phyloP scores from a whole-genome alignment of 2,329 filamentous ascomycete species.

The Ophiostoma ips region DNA sequence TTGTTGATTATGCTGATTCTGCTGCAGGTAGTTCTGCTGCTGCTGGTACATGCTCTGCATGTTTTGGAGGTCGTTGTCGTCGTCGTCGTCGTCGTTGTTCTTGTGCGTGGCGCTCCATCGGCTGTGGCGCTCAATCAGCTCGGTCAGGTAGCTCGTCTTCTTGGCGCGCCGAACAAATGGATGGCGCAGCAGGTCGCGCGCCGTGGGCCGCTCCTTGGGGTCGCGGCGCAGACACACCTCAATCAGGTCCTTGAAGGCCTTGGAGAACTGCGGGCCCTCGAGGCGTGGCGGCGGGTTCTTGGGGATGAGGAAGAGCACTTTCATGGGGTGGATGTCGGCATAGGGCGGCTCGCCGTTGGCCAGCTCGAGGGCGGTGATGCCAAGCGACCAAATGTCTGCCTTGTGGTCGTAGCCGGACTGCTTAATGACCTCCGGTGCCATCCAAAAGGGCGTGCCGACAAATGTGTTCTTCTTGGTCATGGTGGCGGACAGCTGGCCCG shows the following conservation, averaged over 20 bases:
- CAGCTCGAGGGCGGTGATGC: slow-evolving; percentile 84
- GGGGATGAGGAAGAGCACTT: slow-evolving; percentile 89
- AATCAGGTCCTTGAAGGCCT: slow-evolving; percentile 71
- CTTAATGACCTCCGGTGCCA: slow-evolving; percentile 98
- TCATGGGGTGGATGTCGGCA: slow-evolving; percentile 96
- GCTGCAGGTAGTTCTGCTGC: slow-evolving; percentile 15
- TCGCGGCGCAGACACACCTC: slow-evolving; percentile 77
- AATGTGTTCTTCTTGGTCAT: slow-evolving; percentile 99
- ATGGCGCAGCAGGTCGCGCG: slow-evolving; percentile 76
- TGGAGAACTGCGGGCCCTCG: slow-evolving; percentile 63
- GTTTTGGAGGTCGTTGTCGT: slow-evolving; percentile 24
- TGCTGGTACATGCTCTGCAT: slow-evolving; percentile 19
- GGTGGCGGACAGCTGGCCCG: slow-evolving; percentile 86
- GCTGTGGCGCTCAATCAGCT: slow-evolving; percentile 82
- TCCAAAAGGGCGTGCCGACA: slow-evolving; percentile 97
- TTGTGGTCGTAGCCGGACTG: slow-evolving; percentile 97
- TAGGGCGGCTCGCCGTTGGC: slow-evolving; percentile 89
- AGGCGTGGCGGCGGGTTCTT: slow-evolving; percentile 81
- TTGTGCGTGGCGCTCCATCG: slow-evolving; percentile 77
- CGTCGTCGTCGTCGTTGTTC: slow-evolving; percentile 42
- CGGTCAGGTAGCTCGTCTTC: slow-evolving; percentile 90
- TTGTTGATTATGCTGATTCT: slow-evolving; percentile 24
- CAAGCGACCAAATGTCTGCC: slow-evolving; percentile 93
- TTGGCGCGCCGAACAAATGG: slow-evolving; percentile 85
- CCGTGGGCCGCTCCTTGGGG: slow-evolving; percentile 74